A percentile compares a stretch with the other conserved stretches of the same genome.
Conservation (phyloP, 1,284 basidiomycete species). For the Inonotus hispidus region DNA sequence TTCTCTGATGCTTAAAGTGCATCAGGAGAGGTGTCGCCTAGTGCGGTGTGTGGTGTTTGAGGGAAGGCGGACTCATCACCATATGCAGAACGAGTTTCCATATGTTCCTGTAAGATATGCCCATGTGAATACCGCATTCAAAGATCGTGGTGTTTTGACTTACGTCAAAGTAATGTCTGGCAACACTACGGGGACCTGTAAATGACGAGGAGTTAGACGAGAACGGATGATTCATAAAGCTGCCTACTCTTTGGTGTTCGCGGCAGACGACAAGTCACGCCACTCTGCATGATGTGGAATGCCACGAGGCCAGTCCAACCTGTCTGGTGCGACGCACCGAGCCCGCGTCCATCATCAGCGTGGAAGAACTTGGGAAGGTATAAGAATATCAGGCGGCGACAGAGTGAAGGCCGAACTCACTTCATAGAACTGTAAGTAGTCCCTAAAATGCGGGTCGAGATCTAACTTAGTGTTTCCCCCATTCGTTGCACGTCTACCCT, state of each 20-base stretch:
- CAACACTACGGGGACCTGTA: conserved; percentile 80
- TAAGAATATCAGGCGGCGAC: background rate
- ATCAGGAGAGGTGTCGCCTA: conserved; percentile 75
- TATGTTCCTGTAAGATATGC: conserved; percentile 51
- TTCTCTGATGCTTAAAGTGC: conserved; percentile 42
- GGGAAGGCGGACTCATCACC: conserved; percentile 62
- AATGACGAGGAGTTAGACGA: conserved; percentile 21
- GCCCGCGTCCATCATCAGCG: conserved; percentile 84
- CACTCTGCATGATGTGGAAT: conserved; percentile 86
- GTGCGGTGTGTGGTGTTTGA: conserved; percentile 55
- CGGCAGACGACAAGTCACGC: conserved; percentile 77
- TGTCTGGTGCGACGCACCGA: conserved; percentile 96
- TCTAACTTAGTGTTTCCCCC: conserved; percentile 87
- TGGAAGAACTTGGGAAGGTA: conserved; percentile 76
- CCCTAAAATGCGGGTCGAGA: conserved; percentile 92
- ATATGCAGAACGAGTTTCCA: conserved; percentile 64
- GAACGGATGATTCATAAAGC: conserved; percentile 9
- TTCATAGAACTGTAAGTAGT: conserved; percentile 95
- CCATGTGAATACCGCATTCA: background rate
- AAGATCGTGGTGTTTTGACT: conserved; percentile 25
- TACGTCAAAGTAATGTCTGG: conserved; percentile 92
- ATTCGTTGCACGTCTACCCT: conserved; percentile 86
- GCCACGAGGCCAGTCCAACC: conserved; percentile 95
- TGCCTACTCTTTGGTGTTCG: conserved; percentile 81
- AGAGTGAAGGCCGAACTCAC: conserved; percentile 35